Evolutionary conservation across 2,329 filamentous ascomycete species (phyloP).

Genomic region (Fonsecaea pedrosoi): DNA sequence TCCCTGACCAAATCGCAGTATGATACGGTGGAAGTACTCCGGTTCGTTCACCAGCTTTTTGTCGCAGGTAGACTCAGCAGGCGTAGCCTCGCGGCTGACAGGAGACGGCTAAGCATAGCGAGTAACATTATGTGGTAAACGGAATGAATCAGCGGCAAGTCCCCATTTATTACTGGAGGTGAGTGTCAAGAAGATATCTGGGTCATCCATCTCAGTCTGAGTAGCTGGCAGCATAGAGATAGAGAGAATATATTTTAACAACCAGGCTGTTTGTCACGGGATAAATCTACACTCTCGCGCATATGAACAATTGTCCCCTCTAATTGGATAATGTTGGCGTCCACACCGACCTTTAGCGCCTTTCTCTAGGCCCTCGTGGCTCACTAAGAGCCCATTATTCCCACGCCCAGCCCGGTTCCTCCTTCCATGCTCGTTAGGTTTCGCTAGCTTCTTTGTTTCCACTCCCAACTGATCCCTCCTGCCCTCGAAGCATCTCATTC

Average conservation of each 20-base stretch:
- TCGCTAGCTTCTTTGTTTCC: not conserved
- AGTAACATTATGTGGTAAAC: constrained; percentile 15
- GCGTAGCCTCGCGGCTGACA: constrained; percentile 15
- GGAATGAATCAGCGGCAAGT: constrained; percentile 10
- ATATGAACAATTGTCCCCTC: no score
- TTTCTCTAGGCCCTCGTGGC: no score
- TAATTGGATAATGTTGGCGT: no score
- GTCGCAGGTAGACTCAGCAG: not conserved
- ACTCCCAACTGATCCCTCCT: not conserved
- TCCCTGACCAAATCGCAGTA: constrained; percentile 17
- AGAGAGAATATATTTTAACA: not conserved
- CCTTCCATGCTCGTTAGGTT: no score
- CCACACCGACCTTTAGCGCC: no score
- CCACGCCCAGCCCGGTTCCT: no score
- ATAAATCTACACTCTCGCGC: no score
- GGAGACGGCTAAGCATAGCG: constrained; percentile 10
- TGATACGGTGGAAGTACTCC: constrained; percentile 17
- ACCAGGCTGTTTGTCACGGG: not conserved
- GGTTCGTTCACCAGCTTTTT: constrained; percentile 1
- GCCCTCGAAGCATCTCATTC: not conserved
- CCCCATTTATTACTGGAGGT: not conserved
- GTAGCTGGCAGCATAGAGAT: not conserved
- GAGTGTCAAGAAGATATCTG: constrained; percentile 18
- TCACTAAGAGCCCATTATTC: no score
- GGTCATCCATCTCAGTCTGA: constrained; percentile 15